Percentiles rank a stretch among this genome's conserved stretches.
phyloP scores from a whole-genome alignment of 352 stramenopile genomes.

The Phytophthora citrophthora region DNA sequence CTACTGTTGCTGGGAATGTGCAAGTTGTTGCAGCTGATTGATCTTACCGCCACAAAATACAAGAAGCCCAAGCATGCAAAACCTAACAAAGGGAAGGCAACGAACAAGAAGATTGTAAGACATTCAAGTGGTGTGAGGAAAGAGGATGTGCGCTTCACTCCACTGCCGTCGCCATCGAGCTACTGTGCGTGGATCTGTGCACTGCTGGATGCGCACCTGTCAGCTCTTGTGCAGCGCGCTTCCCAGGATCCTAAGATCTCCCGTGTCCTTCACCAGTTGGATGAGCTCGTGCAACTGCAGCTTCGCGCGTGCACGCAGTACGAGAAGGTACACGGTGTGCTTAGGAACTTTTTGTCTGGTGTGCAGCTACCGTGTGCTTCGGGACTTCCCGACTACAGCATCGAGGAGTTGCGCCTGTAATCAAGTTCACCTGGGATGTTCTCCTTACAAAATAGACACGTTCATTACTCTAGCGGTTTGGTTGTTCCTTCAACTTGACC shows the following conservation, averaged over 20 bases:
- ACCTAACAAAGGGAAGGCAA: too few species aligned
- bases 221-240: conserved; percentile 67
- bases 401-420: conserved; percentile 79
- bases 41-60: conserved; percentile 13
- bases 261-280: conserved; percentile 50
- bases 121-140: conserved; percentile 22
- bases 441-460: conserved; percentile 31
- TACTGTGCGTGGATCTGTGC: conserved; percentile 77
- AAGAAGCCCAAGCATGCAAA: too few species aligned
- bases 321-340: conserved; percentile 72
- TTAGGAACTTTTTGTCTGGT: conserved; percentile 82
- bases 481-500: conserved; percentile 14
- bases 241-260: conserved; percentile 50
- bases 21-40: conserved; percentile 69
- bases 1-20: conserved; percentile 71
- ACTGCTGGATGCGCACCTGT: conserved; percentile 76
- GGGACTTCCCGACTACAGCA: conserved; percentile 78
- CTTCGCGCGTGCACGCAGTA: conserved; percentile 62
- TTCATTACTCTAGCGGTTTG: conserved; percentile 16
- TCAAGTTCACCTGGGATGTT: not conserved
- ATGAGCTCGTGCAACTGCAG: conserved; percentile 64
- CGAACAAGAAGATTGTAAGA: conserved; percentile 23
- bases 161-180: conserved; percentile 48
- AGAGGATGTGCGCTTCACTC: conserved; percentile 37
- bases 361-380: conserved; percentile 67